Conservation (phyloP, 352 stramenopile genomes). For the Globisporangium nagaii region DNA sequence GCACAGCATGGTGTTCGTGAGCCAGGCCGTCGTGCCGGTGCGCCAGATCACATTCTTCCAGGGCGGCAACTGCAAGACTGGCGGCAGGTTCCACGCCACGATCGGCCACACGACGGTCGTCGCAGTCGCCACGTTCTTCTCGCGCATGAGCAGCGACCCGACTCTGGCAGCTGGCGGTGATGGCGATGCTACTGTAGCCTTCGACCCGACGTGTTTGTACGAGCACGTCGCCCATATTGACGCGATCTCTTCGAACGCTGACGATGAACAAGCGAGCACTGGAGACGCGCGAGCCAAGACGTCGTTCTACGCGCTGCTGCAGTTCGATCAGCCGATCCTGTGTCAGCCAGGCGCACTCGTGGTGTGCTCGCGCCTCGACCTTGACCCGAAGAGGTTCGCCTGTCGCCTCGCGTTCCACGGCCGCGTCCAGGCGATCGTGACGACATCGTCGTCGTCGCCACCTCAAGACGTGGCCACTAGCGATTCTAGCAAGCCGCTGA, state of each 20-base stretch:
- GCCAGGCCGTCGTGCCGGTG: constrained; percentile 49
- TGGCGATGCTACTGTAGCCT: constrained; percentile 2
- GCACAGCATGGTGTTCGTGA: constrained; percentile 37
- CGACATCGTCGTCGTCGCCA: neutral
- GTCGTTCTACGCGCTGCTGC: constrained; percentile 39
- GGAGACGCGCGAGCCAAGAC: neutral
- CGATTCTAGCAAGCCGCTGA: neutral
- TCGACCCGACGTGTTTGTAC: constrained; percentile 36
- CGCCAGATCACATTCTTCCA: constrained; percentile 58
- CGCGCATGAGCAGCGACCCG: constrained; percentile 9
- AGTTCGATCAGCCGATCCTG: constrained; percentile 64
- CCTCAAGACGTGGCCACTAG: neutral
- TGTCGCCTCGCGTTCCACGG: constrained; percentile 79
- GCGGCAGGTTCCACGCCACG: constrained; percentile 66
- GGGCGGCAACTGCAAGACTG: constrained; percentile 38
- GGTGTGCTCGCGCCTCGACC: constrained; percentile 72
- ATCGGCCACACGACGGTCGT: constrained; percentile 76
- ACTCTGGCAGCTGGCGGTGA: neutral
- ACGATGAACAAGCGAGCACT: neutral
- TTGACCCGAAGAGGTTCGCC: constrained; percentile 47
- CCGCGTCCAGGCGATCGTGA: constrained; percentile 33
- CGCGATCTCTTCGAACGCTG: constrained; percentile 3
- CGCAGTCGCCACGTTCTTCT: constrained; percentile 60
- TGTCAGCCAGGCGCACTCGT: constrained; percentile 44
- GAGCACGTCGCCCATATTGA: constrained; percentile 36